Evolutionary conservation across 441 rosid genomes (phyloP), one percentile per base, ranked within the genome.

Genomic region (Flueggea neowawraea): DNA sequence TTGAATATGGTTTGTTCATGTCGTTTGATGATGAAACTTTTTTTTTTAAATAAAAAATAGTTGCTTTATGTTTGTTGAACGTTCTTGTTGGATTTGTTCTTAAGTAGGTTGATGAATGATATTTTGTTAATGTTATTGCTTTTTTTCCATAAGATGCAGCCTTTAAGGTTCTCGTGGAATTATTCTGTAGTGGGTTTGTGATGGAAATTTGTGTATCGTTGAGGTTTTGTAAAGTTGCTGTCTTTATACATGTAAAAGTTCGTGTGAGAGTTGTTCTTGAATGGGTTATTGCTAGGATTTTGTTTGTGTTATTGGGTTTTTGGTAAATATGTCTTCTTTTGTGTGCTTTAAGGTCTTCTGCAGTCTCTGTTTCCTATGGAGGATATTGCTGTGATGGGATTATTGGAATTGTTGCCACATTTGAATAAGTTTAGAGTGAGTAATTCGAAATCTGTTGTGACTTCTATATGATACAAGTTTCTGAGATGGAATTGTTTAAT

Each of bases 311-410:
- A 4, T 28, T 53, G 8, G 31, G 17, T 1, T 16, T 17, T 32
- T 13, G 44, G 32, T 0, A 5, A 17, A 44, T 52, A 39, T 48
- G 10, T 54, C 67, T 47, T 14, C 14, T 13, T 49, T 48, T 57
- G 2, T 62, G 10, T 57, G 17, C 69, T 41, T 67, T 55, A 67
- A 85, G 98, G 82, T 78, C 79, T 12, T 73, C 56, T 93, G 75
- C 69, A 57, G 65, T 77, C 89, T 49, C 64, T 88, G 73, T 93
- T 88, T 63, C 95, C 95, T 0, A 84, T 93, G 86, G 97, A 90
- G 79, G 94, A 88, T 61, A 85, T 90, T 59, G 76, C 98, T 9
- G 96, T 93, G 58, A 90, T 93, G 97, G 98, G 98, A 32, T 67
- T 85, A 58, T 88, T 92, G 95, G 97, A 93, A 75, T 73, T 90